A percentile compares a stretch with the other conserved stretches of the same genome.
These are phyloP conservation scores for Carex kokanica DNA, from an alignment of 176 grass and related monocot genomes.

Conservation along the genomic window DNA sequence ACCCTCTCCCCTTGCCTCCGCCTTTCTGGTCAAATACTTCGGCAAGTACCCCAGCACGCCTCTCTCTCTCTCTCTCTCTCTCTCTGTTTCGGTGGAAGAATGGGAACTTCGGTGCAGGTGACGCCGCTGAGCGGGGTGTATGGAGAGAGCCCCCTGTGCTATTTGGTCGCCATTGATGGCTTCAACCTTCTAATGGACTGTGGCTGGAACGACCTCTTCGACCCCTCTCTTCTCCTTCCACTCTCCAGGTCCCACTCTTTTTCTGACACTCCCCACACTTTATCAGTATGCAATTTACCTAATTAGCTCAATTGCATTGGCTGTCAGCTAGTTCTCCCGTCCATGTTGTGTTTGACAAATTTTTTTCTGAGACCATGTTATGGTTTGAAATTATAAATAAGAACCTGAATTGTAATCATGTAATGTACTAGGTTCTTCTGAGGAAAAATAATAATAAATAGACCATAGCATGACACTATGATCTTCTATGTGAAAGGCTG, in stretches of 20 bases:
- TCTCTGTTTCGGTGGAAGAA: slow-evolving; percentile 22
- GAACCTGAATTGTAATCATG: background rate
- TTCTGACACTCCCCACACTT: background rate
- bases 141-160: slow-evolving; percentile 66
- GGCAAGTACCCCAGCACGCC: background rate
- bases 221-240: slow-evolving; percentile 67
- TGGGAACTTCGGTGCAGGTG: slow-evolving; percentile 95
- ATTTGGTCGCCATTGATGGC: slow-evolving; percentile 74
- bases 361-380: background rate
- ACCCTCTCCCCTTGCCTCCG: background rate
- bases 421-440: background rate
- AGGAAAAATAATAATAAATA: background rate
- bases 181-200: slow-evolving; percentile 97
- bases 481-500: background rate
- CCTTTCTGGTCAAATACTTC: background rate
- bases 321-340: background rate
- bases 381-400: background rate
- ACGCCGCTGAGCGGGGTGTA: slow-evolving; percentile 79
- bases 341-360: background rate
- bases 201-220: slow-evolving; percentile 93
- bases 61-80: slow-evolving; percentile 27
- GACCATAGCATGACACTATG: background rate
- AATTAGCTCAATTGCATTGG: background rate
- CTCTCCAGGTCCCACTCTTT: slow-evolving; percentile 51
- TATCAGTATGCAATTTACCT: background rate